Base-by-base conservation (phyloP, 2,329 filamentous ascomycete species). In the Monilinia laxa region DNA sequence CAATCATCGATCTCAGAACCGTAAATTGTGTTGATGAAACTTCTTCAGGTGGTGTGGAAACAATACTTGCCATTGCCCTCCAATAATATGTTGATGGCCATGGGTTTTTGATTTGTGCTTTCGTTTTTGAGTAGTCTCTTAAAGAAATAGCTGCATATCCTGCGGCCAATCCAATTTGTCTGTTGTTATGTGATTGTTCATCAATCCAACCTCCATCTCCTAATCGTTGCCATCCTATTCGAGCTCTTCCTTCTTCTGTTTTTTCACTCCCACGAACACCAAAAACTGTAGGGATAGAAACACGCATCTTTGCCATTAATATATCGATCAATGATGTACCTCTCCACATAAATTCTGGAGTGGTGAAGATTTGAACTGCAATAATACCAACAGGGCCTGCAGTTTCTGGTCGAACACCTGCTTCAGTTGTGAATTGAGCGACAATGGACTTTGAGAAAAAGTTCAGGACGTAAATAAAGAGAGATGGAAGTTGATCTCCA, bases 71-170 rank as follows among this genome's bases (percentile, higher is more conserved):
- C 66, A 98, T 80, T 0, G 90, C 84, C 49, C 82, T 84, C 95
- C 95, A 99, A 81, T 95, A 98, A 66, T 93, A 83, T 0, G 83
- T 84, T 59, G 90, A 91, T 4, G 89, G 93, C 78, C 86, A 95
- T 0, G 89, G 93, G 72, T 93, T 93, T 70, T 87, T 87, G 51
- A 71, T 56, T 42, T 20, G n/a, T 23, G n/a, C 3, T 23, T 82
- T 81, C 1, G 88, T 85, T 70, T 85, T 89, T 69, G 85, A 86
- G 75, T 96, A 97, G 76, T 96, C 92, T 58, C 94, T 88, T 11
- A 97, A 81, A 1, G 92, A 87, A 49, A 98, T 83, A 1, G 93
- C 87, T 0, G 93, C 91, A 75, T 90, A 99, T 0, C 94, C 94
- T 3, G 90, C 89, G 1, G 88, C 92, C 0, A 97, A 81, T 0